A percentile compares a stretch with the other conserved stretches of the same genome.
Conservation (phyloP, 768 basidiomycete genomes). For the Cystofilobasidium bisporidii region DNA sequence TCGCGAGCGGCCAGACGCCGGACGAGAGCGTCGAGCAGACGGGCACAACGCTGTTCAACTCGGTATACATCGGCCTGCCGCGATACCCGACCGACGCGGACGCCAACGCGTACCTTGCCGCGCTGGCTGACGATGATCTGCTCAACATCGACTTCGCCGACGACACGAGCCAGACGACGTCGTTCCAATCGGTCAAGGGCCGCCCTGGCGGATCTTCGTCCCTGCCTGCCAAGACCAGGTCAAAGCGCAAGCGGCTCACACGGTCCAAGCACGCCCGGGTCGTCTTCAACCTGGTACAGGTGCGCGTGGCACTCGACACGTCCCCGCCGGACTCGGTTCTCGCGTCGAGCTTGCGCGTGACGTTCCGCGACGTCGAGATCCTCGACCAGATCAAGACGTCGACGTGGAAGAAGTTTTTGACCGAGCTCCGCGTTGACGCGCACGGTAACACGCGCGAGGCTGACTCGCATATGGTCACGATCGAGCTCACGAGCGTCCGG, state of each 20-base stretch:
- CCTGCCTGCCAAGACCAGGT: background rate
- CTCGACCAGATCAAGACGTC: slow-evolving; percentile 96
- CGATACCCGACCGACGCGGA: slow-evolving; percentile 66
- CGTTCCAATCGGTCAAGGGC: slow-evolving; percentile 68
- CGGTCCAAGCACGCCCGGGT: slow-evolving; percentile 71
- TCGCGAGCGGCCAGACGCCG: slow-evolving; percentile 73
- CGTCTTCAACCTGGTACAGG: slow-evolving; percentile 63
- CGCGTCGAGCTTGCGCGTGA: slow-evolving; percentile 58
- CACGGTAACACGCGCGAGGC: slow-evolving; percentile 82
- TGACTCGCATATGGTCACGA: slow-evolving; percentile 82
- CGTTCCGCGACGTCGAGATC: slow-evolving; percentile 69
- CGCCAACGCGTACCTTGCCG: slow-evolving; percentile 66
- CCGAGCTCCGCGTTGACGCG: slow-evolving; percentile 70
- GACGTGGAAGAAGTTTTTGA: slow-evolving; percentile 96
- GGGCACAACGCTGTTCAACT: slow-evolving; percentile 77
- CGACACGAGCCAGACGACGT: slow-evolving; percentile 59
- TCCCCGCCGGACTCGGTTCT: slow-evolving; percentile 49
- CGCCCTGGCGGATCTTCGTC: slow-evolving; percentile 21
- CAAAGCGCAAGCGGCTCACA: slow-evolving; percentile 42
- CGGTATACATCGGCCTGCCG: slow-evolving; percentile 83
- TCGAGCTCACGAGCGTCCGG: slow-evolving; percentile 65
- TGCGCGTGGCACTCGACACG: slow-evolving; percentile 53
- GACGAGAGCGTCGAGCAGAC: slow-evolving; percentile 48
- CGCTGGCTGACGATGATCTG: slow-evolving; percentile 69
- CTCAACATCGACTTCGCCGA: slow-evolving; percentile 61